Base-by-base conservation (phyloP, 2,329 filamentous ascomycete species). In the Aspergillus costaricaensis region DNA sequence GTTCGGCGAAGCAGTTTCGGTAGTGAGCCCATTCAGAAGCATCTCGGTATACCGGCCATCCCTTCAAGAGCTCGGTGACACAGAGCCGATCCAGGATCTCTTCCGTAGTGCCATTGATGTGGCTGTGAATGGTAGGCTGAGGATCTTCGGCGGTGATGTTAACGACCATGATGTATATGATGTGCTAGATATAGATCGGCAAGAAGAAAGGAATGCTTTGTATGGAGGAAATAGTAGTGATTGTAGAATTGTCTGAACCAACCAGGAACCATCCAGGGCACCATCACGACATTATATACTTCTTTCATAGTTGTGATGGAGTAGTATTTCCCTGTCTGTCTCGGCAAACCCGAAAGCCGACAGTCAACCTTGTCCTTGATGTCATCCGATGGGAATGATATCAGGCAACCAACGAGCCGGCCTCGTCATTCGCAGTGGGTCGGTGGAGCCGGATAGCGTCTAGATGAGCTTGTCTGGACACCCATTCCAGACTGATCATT, bases 61-160 rank as follows among this genome's bases (percentile, higher is more conserved):
- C 53, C 19, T 55, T 55, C 17, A 55, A 25, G n/a, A 55, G 53
- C 53, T 55, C 53, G 25, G 53, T 55, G 15, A 55, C 53, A 32
- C 53, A 55, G 5, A 55, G 53, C 25, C 53, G 53, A 47, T 55
- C 53, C 39, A 55, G 14, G 4, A 55, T 55, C 53, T 55, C 53
- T 17, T 47, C 43, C 10, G 53, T 55, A 17, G 39, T 55, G 41
- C 53, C 53, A 21, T 55, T 55, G 39, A 55, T 55, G 41, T 55
- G 53, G 53, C 53, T 55, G 25, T 55, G 53, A 41, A 55, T 47
- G 8, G 39, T 55, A 25, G 53, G 53, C 8, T 55, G 53, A 23
- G 53, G 53, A 21, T 55, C 53, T 55, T 55, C 53, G 17, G 53
- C 53, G 27, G 53, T 55, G 41, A 55, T 55, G 25, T 55, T 55